Conservation (phyloP, 2,329 filamentous ascomycete genomes). For the Colletotrichum cuscutae region DNA sequence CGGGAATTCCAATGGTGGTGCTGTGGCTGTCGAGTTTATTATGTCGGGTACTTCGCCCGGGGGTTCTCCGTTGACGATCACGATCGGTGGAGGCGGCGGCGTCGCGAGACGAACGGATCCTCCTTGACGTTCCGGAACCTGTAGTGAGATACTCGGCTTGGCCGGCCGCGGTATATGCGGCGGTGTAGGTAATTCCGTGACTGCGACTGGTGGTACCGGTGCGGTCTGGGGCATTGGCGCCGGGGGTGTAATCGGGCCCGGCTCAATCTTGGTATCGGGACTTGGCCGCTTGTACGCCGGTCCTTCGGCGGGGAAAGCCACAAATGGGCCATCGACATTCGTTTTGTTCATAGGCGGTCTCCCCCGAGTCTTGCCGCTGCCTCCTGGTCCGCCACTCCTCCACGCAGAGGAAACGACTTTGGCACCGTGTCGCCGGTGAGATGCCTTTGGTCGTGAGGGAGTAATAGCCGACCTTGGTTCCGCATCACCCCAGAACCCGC, state of each 20-base stretch:
- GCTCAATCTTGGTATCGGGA: slow-evolving; percentile 46
- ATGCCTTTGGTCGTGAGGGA: slow-evolving; percentile 65
- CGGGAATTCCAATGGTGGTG: background rate
- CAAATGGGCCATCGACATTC: slow-evolving; percentile 73
- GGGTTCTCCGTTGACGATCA: slow-evolving; percentile 61
- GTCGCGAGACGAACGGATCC: slow-evolving; percentile 73
- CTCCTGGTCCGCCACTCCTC: slow-evolving; percentile 72
- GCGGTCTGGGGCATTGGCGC: slow-evolving; percentile 11
- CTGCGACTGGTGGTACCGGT: background rate
- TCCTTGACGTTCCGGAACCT: slow-evolving; percentile 62
- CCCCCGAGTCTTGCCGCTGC: slow-evolving; percentile 76
- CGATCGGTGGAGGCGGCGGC: slow-evolving; percentile 61
- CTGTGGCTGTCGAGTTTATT: background rate
- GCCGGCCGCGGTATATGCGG: slow-evolving; percentile 39
- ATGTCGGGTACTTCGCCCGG: slow-evolving; percentile 34
- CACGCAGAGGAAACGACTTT: slow-evolving; percentile 91
- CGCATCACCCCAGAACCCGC: slow-evolving; percentile 63
- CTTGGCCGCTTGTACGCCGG: slow-evolving; percentile 56
- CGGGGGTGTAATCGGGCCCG: slow-evolving; percentile 37
- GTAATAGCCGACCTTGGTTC: slow-evolving; percentile 82
- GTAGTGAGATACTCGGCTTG: slow-evolving; percentile 52
- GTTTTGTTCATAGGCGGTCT: slow-evolving; percentile 77
- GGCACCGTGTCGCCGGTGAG: slow-evolving; percentile 77
- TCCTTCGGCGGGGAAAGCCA: slow-evolving; percentile 72
- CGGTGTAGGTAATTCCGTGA: background rate